phyloP scores from a whole-genome alignment of 495 filamentous ascomycete species.

The Aspergillus nanangensis region DNA sequence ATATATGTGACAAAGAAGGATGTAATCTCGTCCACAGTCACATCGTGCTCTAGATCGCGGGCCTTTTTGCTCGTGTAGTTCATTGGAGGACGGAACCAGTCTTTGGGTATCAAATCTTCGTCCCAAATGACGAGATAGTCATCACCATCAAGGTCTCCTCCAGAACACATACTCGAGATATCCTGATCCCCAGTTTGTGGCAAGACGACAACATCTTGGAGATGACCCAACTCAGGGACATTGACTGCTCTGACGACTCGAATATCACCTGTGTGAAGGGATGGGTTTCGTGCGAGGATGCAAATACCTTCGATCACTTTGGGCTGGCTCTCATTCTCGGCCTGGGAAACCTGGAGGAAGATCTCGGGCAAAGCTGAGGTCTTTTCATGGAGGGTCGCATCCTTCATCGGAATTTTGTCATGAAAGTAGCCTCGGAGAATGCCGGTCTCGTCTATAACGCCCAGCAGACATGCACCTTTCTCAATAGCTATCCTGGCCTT shows the following conservation, averaged over 20 bases:
- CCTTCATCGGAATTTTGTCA: conserved; percentile 14
- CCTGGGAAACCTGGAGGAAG: conserved; percentile 71
- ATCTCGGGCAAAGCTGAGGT: conserved; percentile 69
- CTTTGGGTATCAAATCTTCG: conserved; percentile 59
- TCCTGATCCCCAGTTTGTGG: conserved; percentile 80
- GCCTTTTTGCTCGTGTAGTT: conserved; percentile 53
- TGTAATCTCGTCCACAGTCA: conserved; percentile 65
- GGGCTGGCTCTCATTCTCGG: conserved; percentile 45
- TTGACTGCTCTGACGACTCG: conserved; percentile 85
- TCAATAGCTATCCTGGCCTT: conserved; percentile 84
- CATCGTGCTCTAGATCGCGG: conserved; percentile 49
- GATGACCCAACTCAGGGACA: conserved; percentile 62
- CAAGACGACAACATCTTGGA: conserved; percentile 82
- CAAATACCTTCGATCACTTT: conserved; percentile 74
- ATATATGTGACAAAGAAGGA: conserved; percentile 90
- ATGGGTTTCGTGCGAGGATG: conserved; percentile 86
- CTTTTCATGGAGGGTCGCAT: conserved; percentile 28
- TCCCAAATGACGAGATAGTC: conserved; percentile 97
- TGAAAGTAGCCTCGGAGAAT: conserved; percentile 66
- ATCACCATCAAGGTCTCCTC: conserved; percentile 93
- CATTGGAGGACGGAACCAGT: conserved; percentile 74
- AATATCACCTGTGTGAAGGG: conserved; percentile 90
- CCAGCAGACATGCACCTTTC: conserved; percentile 81
- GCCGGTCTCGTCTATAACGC: conserved; percentile 79
- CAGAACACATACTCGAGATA: conserved; percentile 89